These are phyloP conservation scores for Tylopilus sp. DNA, from an alignment of 768 basidiomycete species.

Conservation along the genomic window DNA sequence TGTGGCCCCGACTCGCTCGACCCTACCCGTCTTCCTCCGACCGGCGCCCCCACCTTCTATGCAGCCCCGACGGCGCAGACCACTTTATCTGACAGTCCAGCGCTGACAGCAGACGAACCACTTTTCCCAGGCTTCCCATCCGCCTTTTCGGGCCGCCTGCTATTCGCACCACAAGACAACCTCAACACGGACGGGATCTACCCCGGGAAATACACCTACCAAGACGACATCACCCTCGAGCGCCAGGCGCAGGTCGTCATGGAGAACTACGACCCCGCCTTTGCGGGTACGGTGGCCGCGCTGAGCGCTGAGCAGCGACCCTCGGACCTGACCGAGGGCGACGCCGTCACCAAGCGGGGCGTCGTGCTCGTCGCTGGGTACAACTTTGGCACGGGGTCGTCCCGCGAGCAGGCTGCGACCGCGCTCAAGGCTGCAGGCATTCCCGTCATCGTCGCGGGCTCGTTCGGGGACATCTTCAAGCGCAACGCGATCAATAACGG, in stretches of 20 bases:
- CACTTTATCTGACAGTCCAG: constrained; percentile 28
- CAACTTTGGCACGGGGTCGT: constrained; percentile 98
- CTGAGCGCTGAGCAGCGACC: constrained; percentile 33
- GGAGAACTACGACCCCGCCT: constrained; percentile 97
- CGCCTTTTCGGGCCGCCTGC: constrained; percentile 75
- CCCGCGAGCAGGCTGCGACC: constrained; percentile 97
- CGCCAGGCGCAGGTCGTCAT: constrained; percentile 95
- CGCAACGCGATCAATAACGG: constrained; percentile 99
- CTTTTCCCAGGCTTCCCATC: constrained; percentile 82
- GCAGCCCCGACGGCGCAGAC: constrained; percentile 35
- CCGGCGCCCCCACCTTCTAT: constrained; percentile 55
- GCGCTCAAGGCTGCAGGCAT: constrained; percentile 93
- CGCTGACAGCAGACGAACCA: constrained; percentile 45
- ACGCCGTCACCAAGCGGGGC: constrained; percentile 46
- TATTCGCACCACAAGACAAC: constrained; percentile 96
- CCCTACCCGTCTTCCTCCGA: constrained; percentile 44
- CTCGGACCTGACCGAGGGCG: constrained; percentile 12
- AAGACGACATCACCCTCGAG: constrained; percentile 96
- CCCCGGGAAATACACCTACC: constrained; percentile 98
- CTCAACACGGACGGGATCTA: constrained; percentile 98
- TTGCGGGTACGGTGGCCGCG: constrained; percentile 66
- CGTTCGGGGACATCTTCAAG: constrained; percentile 99
- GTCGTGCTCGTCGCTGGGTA: constrained; percentile 88
- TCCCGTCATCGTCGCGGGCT: constrained; percentile 92
- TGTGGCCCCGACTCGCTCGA: constrained; percentile 75